Base-by-base conservation (phyloP, 176 grass and related monocot species). In the Ensete glaucum region DNA sequence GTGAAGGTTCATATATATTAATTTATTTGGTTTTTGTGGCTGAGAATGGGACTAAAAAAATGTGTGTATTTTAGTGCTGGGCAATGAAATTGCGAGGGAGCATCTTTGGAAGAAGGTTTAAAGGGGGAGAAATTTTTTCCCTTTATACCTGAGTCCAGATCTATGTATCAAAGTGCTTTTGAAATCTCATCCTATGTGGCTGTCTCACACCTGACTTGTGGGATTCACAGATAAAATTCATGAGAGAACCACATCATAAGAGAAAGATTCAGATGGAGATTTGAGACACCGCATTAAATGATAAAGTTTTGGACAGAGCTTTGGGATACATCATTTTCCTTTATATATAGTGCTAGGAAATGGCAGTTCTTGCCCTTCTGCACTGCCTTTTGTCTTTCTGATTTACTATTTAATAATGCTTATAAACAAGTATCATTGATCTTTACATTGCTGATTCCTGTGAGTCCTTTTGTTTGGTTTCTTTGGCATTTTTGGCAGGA, bases 401-500 rank as follows among this genome's bases (percentile, higher is more conserved):
- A 60, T n/a, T 20, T 60, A 60, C 24, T 27, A 29, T 26, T 65
- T 65, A 26, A 65, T 13, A 26, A 26, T 9, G 11, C 11, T 25
- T 65, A 11, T 17, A 70, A 70, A 50, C 17, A n/a, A 50, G 51
- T 20, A 19, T 50, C 9, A 2, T 70, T 49, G 51, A 70, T 67
- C 67, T 70, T 19, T 50, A 9, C 19, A 15, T n/a, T 51, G 67
- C 43, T 74, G 51, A n/a, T 78, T 24, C 48, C 74, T 59, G 25
- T 80, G 62, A 24, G 25, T 58, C 20, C n/a, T 14, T 54, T 59
- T 65, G 25, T 76, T 69, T 82, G 17, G 54, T 75, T 85, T 48
- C 9, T 67, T 34, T 85, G 78, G 64, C 76, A 55, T 54, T 77
- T 84, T 69, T 75, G 52, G 74, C 78, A 98, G 94, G 90, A 99